phyloP scores from a whole-genome alignment of 352 stramenopile species.

The Phytophthora brassicae region DNA sequence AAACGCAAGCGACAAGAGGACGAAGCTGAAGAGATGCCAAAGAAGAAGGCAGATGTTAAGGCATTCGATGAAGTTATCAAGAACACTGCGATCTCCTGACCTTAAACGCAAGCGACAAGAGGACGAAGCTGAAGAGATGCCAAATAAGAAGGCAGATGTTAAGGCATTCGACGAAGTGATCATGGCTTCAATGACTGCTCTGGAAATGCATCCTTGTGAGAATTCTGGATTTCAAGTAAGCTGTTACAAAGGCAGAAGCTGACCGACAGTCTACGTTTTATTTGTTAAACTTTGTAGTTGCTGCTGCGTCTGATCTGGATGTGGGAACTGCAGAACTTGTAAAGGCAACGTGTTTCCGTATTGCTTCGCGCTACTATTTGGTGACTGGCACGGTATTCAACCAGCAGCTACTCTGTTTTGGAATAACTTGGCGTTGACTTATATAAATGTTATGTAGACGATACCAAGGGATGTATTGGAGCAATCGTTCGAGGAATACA shows the following conservation, averaged over 20 bases:
- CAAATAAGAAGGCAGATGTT: slow-evolving; percentile 22
- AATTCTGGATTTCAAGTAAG: background rate
- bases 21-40: slow-evolving; percentile 3
- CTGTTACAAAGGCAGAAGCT: background rate
- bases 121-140: slow-evolving; percentile 3
- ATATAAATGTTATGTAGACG: slow-evolving; percentile 7
- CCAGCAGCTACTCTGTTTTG: background rate
- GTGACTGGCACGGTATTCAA: slow-evolving; percentile 28
- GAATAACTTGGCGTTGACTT: background rate
- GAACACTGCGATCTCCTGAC: background rate
- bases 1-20: slow-evolving; percentile 34
- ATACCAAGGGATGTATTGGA: slow-evolving; percentile 25
- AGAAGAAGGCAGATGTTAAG: slow-evolving; percentile 18
- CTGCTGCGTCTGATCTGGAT: slow-evolving; percentile 18
- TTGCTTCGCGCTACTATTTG: slow-evolving; percentile 30
- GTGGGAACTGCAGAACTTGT: slow-evolving; percentile 16
- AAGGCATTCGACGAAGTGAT: background rate
- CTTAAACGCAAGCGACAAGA: slow-evolving; percentile 32
- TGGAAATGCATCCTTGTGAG: slow-evolving; percentile 37
- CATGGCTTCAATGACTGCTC: background rate
- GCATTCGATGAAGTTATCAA: background rate
- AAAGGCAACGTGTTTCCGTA: slow-evolving; percentile 35
- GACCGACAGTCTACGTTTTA: background rate
- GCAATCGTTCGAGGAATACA: slow-evolving; percentile 36
- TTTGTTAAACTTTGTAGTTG: slow-evolving; percentile 29